Conservation (phyloP, 345 rosid genomes). For the Eucalyptus brandiana region DNA sequence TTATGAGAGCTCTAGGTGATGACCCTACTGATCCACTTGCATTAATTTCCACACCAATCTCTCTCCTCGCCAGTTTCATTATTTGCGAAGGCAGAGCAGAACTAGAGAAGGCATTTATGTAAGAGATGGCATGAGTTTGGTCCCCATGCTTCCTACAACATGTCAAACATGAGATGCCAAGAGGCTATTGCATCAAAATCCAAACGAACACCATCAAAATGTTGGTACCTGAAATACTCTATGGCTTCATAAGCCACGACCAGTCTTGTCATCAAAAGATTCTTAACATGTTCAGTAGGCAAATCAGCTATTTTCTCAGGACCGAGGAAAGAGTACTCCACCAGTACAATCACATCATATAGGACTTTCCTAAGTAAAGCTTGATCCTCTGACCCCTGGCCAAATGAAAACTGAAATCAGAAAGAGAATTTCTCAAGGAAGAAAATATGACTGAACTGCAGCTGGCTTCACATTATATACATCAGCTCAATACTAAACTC, state of each 20-base stretch:
- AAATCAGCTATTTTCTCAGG: slow-evolving; percentile 4
- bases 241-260: slow-evolving; percentile 33
- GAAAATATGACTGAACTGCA: neutral
- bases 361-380: slow-evolving; percentile 20
- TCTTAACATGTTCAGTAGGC: slow-evolving; percentile 8
- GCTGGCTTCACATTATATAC: neutral
- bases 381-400: slow-evolving; percentile 37
- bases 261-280: slow-evolving; percentile 33
- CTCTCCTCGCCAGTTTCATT: slow-evolving; percentile 12
- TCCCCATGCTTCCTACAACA: slow-evolving; percentile 28
- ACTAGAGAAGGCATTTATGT: slow-evolving; percentile 21
- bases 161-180: neutral
- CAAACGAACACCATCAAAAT: neutral
- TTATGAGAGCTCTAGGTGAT: slow-evolving; percentile 36
- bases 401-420: neutral
- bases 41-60: slow-evolving; percentile 13
- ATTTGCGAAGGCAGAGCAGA: slow-evolving; percentile 20
- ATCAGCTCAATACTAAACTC: neutral
- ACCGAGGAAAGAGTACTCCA: slow-evolving; percentile 37
- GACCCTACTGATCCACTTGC: slow-evolving; percentile 8
- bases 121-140: slow-evolving; percentile 25
- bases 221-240: slow-evolving; percentile 30
- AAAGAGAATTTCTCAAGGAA: neutral
- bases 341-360: slow-evolving; percentile 35
- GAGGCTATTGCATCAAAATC: neutral